phyloP scores from a whole-genome alignment of 495 filamentous ascomycete species.

The Neurospora sp. region DNA sequence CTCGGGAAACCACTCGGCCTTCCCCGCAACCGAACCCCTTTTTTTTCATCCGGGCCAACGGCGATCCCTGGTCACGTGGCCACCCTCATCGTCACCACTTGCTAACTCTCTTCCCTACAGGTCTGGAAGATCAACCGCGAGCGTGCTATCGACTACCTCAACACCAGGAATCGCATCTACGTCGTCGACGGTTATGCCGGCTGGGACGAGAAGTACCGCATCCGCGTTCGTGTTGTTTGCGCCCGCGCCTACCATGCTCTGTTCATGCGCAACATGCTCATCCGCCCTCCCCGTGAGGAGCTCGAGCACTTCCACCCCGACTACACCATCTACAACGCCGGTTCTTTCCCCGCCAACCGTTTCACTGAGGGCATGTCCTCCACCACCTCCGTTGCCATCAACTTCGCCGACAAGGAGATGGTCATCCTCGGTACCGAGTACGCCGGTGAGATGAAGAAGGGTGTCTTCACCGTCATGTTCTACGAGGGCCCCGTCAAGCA shows the following conservation, averaged over 20 bases:
- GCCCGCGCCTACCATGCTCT: conserved; percentile 98
- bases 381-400: conserved; percentile 61
- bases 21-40: neutral
- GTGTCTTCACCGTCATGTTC: conserved; percentile 97
- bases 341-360: conserved; percentile 95
- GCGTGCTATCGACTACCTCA: conserved; percentile 96
- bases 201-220: conserved; percentile 97
- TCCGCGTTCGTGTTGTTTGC: conserved; percentile 95
- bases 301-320: conserved; percentile 95
- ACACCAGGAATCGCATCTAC: conserved; percentile 97
- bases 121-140: conserved; percentile 99
- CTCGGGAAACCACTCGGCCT: conserved; percentile 4
- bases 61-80: conserved; percentile 13
- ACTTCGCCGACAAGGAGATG: conserved; percentile 78
- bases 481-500: conserved; percentile 99
- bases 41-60: neutral
- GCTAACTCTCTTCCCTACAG: conserved; percentile 30
- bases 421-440: conserved; percentile 99
- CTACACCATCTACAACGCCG: conserved; percentile 99
- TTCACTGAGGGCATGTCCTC: conserved; percentile 99
- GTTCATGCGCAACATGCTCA: conserved; percentile 99
- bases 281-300: conserved; percentile 81
- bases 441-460: conserved; percentile 99
- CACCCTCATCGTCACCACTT: conserved; percentile 7
- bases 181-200: conserved; percentile 95